A percentile compares a stretch with the other conserved stretches of the same genome.
Conservation (phyloP, 352 stramenopile genomes). For the Pythium folliculosum region DNA sequence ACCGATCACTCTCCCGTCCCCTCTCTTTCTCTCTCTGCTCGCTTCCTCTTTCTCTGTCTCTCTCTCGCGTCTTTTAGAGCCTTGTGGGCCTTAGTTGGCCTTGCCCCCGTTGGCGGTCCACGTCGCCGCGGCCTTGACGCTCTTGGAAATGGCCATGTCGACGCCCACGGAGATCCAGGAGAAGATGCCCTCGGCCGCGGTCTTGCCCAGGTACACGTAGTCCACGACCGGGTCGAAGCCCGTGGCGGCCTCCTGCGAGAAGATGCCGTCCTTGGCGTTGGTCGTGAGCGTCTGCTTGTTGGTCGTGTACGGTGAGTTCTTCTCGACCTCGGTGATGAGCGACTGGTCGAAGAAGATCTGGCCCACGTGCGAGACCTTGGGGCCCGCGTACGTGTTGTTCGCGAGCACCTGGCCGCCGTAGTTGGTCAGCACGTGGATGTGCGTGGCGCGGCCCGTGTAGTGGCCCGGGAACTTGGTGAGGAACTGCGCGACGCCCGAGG, state of each 20-base stretch:
- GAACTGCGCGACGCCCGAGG: conserved; percentile 25
- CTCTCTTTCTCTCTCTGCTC: too few species aligned
- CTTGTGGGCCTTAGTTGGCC: neutral
- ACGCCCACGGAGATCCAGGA: conserved; percentile 44
- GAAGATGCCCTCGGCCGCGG: conserved; percentile 34
- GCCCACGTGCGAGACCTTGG: conserved; percentile 12
- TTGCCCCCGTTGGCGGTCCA: conserved; percentile 17
- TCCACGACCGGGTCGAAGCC: conserved; percentile 40
- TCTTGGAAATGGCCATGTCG: conserved; percentile 31
- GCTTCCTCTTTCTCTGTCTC: too few species aligned
- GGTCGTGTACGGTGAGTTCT: conserved; percentile 11
- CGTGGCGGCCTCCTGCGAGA: conserved; percentile 28
- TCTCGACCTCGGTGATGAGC: conserved; percentile 15
- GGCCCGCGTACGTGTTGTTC: conserved; percentile 23
- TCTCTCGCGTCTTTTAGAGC: too few species aligned
- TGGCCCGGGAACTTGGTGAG: conserved; percentile 26
- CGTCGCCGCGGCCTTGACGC: conserved; percentile 30
- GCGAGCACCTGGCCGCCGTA: conserved; percentile 14
- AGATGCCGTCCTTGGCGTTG: conserved; percentile 31
- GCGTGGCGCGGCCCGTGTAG: conserved; percentile 17
- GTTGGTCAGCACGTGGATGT: conserved; percentile 26
- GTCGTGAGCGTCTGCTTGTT: conserved; percentile 35
- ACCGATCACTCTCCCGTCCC: too few species aligned
- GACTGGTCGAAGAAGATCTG: conserved; percentile 28
- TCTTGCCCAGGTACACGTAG: conserved; percentile 39